These are phyloP conservation scores for Penicillium brevicompactum DNA, from an alignment of 2,329 filamentous ascomycete species.

Conservation along the genomic window DNA sequence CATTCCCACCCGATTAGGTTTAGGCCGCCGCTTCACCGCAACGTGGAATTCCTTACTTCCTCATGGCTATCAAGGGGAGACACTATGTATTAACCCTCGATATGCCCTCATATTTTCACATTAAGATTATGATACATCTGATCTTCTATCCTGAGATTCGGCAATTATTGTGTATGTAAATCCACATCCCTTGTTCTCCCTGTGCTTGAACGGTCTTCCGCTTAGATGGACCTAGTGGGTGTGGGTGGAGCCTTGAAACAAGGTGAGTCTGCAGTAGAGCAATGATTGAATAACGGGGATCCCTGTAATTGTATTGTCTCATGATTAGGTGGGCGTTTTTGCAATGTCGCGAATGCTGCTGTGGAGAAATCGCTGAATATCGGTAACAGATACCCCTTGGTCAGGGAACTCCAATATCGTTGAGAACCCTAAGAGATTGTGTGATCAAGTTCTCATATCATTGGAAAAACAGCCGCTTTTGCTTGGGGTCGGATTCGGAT, in stretches of 20 bases:
- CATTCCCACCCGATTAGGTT: constrained; percentile 30
- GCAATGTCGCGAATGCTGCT: too few relatives aligned
- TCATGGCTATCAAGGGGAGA: neutral
- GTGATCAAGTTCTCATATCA: constrained; percentile 22
- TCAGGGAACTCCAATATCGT: too few relatives aligned
- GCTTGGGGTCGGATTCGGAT: constrained; percentile 27
- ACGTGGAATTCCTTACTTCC: constrained; percentile 18
- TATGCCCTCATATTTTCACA: neutral
- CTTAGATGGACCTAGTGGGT: constrained; percentile 1
- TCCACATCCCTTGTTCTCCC: neutral
- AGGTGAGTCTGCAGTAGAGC: constrained; percentile 4
- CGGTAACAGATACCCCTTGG: too few relatives aligned
- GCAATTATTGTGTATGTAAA: neutral
- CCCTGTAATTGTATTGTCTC: neutral
- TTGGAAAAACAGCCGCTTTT: constrained; percentile 39
- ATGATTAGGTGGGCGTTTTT: neutral
- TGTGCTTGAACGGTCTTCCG: neutral
- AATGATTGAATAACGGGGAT: neutral
- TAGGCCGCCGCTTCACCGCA: constrained; percentile 31
- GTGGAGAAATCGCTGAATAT: too few relatives aligned
- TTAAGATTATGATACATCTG: neutral
- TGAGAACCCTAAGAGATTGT: too few relatives aligned
- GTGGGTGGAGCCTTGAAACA: constrained; percentile 7
- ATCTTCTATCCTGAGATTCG: neutral
- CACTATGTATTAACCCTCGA: neutral